phyloP scores from a whole-genome alignment of 352 stramenopile genomes.

The Phytophthora pisi region DNA sequence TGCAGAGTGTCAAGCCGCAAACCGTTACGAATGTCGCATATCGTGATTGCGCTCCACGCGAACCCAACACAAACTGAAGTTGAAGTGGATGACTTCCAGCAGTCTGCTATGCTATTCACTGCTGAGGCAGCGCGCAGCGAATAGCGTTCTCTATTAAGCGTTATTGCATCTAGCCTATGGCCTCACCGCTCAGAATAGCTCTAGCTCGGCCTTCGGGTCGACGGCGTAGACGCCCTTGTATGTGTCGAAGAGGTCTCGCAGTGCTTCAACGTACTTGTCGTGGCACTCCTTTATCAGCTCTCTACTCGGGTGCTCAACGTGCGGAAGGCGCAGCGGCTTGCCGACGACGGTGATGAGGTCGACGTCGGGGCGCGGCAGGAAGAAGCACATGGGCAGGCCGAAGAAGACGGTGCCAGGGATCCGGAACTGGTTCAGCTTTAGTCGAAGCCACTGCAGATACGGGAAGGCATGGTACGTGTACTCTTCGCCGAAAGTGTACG shows the following conservation, averaged over 20 bases:
- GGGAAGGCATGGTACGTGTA: constrained; percentile 88
- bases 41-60: neutral
- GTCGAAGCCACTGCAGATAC: constrained; percentile 72
- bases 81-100: neutral
- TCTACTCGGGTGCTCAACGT: constrained; percentile 83
- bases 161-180: neutral
- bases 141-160: neutral
- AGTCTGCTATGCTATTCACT: no score
- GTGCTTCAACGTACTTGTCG: constrained; percentile 79
- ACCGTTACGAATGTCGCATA: neutral
- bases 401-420: constrained; percentile 85
- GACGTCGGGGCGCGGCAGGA: constrained; percentile 78
- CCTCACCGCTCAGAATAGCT: constrained; percentile 50
- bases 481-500: constrained; percentile 94
- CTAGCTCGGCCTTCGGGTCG: constrained; percentile 61
- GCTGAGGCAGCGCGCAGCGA: no score
- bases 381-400: constrained; percentile 74
- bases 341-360: constrained; percentile 91
- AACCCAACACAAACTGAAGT: neutral
- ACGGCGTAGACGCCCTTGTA: constrained; percentile 84
- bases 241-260: constrained; percentile 88
- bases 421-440: constrained; percentile 85
- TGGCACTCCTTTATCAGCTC: constrained; percentile 92
- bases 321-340: constrained; percentile 84
- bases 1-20: neutral